Evolutionary conservation across 139 green algal genomes (phyloP).

Genomic region (Chlamydomonas schloesseri): DNA sequence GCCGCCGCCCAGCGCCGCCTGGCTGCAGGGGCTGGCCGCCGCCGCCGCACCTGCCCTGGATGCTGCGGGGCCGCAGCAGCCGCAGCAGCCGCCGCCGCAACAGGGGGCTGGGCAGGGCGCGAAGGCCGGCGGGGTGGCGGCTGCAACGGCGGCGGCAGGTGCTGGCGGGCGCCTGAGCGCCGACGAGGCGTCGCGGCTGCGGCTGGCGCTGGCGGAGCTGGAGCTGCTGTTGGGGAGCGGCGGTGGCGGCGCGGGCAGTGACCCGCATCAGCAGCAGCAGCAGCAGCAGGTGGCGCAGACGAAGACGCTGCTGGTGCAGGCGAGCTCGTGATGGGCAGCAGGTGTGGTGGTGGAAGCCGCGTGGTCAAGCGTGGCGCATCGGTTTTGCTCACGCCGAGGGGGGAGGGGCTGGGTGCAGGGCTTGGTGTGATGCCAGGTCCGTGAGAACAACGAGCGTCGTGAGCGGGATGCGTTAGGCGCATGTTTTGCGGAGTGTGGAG

Average conservation of each 20-base stretch:
- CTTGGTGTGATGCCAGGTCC: too few relatives aligned
- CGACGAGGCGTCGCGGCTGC: neutral
- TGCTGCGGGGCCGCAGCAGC: neutral
- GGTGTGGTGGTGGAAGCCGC: too few relatives aligned
- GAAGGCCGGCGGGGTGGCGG: neutral
- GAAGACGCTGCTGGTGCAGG: neutral
- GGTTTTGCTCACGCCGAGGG: too few relatives aligned
- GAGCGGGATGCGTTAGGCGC: too few relatives aligned
- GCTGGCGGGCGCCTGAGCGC: neutral
- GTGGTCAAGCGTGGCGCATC: too few relatives aligned
- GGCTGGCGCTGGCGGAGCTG: conserved; percentile 14
- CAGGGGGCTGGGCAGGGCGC: neutral
- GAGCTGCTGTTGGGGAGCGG: neutral
- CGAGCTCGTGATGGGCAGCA: neutral
- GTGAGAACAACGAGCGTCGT: too few relatives aligned
- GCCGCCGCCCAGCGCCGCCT: neutral
- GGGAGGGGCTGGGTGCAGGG: too few relatives aligned
- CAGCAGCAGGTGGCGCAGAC: neutral
- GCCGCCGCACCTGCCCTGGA: neutral
- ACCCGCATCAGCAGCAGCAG: neutral
- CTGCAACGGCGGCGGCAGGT: too few relatives aligned
- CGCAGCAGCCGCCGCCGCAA: neutral
- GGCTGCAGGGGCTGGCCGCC: neutral
- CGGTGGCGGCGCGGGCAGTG: too few relatives aligned
- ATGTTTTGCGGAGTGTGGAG: too few relatives aligned